Evolutionary conservation across 2,329 filamentous ascomycete genomes (phyloP).

Genomic region (Daldinia sp.): DNA sequence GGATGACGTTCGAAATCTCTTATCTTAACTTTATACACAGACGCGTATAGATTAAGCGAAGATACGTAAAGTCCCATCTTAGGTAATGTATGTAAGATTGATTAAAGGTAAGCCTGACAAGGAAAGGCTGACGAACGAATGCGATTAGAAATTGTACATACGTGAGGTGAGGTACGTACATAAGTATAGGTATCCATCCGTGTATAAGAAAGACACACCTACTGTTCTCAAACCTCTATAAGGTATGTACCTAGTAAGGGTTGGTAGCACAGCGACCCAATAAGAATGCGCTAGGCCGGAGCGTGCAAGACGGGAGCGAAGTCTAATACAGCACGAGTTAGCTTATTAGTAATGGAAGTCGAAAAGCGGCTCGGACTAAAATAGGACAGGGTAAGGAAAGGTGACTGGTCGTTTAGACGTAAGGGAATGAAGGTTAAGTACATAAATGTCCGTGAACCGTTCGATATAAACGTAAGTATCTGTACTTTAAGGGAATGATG

Average conservation of each 20-base stretch:
- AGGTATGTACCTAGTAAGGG: constrained; percentile 8
- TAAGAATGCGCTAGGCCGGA: constrained; percentile 21
- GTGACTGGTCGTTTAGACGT: constrained; percentile 24
- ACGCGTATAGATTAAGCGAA: constrained; percentile 17
- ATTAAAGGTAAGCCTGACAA: constrained; percentile 28
- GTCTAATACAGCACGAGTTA: constrained; percentile 36
- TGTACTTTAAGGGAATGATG: not conserved
- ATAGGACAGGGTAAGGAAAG: constrained; percentile 27
- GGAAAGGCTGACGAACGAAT: constrained; percentile 36
- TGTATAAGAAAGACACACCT: not conserved
- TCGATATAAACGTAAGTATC: not conserved
- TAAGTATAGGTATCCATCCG: not conserved
- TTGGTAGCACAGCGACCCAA: constrained; percentile 29
- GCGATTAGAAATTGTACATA: constrained; percentile 1
- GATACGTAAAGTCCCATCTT: constrained; percentile 10
- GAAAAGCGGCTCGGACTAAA: constrained; percentile 34
- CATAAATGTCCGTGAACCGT: not conserved
- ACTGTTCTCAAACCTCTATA: not conserved
- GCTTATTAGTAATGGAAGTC: constrained; percentile 39
- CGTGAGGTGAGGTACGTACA: not conserved
- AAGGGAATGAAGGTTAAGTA: constrained; percentile 23
- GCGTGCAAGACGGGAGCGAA: constrained; percentile 24
- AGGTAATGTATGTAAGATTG: constrained; percentile 27
- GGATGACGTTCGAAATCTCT: constrained; percentile 24
- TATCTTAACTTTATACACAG: constrained; percentile 34